These are phyloP conservation scores for Polyporus arcularius DNA, from an alignment of 768 basidiomycete species.

Conservation along the genomic window DNA sequence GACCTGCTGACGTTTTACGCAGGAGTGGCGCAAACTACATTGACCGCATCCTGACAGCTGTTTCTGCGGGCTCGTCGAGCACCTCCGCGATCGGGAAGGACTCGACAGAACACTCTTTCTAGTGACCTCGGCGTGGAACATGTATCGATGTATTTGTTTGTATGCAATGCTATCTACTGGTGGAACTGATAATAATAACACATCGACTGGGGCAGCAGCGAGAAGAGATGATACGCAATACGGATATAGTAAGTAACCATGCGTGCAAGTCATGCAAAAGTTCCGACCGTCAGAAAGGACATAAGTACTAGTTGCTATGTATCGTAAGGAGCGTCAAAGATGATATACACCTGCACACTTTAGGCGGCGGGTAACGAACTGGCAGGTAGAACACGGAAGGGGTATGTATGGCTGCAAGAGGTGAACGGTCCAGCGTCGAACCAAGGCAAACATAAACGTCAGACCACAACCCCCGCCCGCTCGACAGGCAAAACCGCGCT, in stretches of 20 bases:
- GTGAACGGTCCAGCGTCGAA: neutral
- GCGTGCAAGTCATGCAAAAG: neutral
- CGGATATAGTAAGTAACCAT: neutral
- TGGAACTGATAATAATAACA: constrained; percentile 3
- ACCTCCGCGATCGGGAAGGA: constrained; percentile 83
- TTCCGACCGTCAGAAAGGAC: neutral
- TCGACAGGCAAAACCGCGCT: no score
- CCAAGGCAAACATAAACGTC: neutral
- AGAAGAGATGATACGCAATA: neutral
- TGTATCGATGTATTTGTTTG: neutral
- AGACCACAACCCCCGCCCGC: neutral
- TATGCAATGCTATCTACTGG: neutral
- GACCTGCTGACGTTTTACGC: constrained; percentile 6
- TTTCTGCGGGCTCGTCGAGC: constrained; percentile 87
- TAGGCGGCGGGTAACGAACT: neutral
- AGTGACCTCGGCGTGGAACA: no score
- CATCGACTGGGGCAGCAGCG: neutral
- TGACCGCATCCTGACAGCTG: constrained; percentile 79
- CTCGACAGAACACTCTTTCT: constrained; percentile 89
- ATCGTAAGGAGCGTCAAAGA: neutral
- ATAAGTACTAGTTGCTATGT: neutral
- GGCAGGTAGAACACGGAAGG: neutral
- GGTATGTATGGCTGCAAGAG: no score
- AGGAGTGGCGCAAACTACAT: constrained; percentile 93
- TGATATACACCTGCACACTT: neutral